Base-by-base conservation (phyloP, 1,139 yeast species). In the Blastobotrys serpentis region DNA sequence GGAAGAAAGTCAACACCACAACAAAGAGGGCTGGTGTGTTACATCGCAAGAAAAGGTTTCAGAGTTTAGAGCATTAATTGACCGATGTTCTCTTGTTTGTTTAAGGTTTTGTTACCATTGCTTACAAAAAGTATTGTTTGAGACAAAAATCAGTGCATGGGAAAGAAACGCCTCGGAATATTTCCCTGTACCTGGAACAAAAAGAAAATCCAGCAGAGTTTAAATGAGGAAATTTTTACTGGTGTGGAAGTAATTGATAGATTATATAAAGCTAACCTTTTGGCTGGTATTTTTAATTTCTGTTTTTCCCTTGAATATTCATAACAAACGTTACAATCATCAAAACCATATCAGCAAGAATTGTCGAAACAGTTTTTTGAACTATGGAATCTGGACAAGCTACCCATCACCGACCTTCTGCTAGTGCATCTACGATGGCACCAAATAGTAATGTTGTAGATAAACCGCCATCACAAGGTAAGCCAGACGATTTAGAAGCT, bases 401-500 rank as follows among this genome's bases (percentile, higher is more conserved):
- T 17, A 6, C 22, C 8, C 7, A 6, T 16, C 22, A n/a, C 13
- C 6, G 22, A 11, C 14, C 22, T 8, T 42, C 41, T 8, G 45
- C 30, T 33, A 25, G 30, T 33, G 33, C 18, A 10, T 19, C 25
- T 26, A 25, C 34, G 19, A 14, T 26, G 10, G 37, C 38, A 2
- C 30, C 39, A n/a, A n/a, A n/a, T n/a, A n/a, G n/a, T n/a, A n/a
- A n/a, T n/a, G n/a, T n/a, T n/a, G n/a, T n/a, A n/a, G n/a, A 14
- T 8, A 23, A 25, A 13, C 37, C 21, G 7, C 45, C 45, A 34
- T 16, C 33, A 8, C 21, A 29, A 29, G 13, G 7, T 29, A 29
- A 19, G 19, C 40, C 40, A 18, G 23, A 36, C 4, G 40, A 36
- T n/a, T 36, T 36, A 25, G 40, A 36, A n/a, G 22, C 40, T 4